Conservation (phyloP, 306 rosid species). For the Sphenostylis stenocarpa region DNA sequence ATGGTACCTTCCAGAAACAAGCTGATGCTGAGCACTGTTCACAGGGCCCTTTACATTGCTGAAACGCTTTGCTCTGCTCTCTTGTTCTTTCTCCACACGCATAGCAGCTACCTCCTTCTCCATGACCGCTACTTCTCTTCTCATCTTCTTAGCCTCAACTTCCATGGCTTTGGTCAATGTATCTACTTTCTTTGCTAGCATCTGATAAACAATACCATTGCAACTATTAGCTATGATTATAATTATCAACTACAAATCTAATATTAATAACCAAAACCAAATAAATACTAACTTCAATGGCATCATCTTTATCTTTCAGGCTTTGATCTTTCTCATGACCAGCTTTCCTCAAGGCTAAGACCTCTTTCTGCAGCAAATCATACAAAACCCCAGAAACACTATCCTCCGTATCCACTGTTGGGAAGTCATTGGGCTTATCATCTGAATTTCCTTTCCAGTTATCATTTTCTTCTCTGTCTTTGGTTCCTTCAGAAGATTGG, state of each 20-base stretch:
- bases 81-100: constrained; percentile 96
- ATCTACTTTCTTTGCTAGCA: constrained; percentile 98
- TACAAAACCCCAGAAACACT: constrained; percentile 83
- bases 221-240: constrained; percentile 19
- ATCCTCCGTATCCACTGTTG: constrained; percentile 63
- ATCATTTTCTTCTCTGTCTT: constrained; percentile 52
- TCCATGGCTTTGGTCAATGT: constrained; percentile 99
- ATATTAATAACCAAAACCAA: constrained; percentile 25
- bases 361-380: constrained; percentile 98
- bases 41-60: constrained; percentile 65
- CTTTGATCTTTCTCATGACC: constrained; percentile 98
- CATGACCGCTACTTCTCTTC: constrained; percentile 97
- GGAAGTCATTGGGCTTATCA: constrained; percentile 76
- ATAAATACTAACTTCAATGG: constrained; percentile 73
- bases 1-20: constrained; percentile 87
- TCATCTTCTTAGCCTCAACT: constrained; percentile 99
- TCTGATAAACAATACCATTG: constrained; percentile 48
- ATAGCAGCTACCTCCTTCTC: constrained; percentile 99
- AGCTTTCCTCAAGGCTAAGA: constrained; percentile 80
- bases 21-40: constrained; percentile 78
- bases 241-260: constrained; percentile 18
- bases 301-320: constrained; percentile 96
- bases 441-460: constrained; percentile 79
- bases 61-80: constrained; percentile 81
- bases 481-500: constrained; percentile 76